These are phyloP conservation scores for Yamadazyma atmosphaerica DNA, from an alignment of 1,139 yeast genomes.

Conservation along the genomic window DNA sequence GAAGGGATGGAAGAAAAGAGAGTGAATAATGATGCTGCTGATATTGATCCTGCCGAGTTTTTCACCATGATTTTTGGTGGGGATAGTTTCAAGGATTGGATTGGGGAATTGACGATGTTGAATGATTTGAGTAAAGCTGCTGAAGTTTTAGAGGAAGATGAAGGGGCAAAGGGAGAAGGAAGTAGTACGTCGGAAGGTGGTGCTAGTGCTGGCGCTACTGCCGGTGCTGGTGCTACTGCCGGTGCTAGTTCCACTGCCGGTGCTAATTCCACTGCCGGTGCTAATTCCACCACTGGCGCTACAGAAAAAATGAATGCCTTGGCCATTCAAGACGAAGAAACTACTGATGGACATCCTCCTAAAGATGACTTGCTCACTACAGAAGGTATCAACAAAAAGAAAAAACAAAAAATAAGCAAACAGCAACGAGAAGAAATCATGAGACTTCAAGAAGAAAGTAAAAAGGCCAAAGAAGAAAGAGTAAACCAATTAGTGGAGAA, in stretches of 20 bases:
- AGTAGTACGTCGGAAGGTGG: constrained; percentile 3
- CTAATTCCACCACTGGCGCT: constrained; percentile 1
- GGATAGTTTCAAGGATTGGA: constrained; percentile 59
- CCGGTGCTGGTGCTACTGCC: no score
- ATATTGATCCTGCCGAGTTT: constrained; percentile 45
- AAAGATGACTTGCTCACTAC: constrained; percentile 16
- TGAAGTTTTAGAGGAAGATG: constrained; percentile 52
- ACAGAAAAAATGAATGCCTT: constrained; percentile 9
- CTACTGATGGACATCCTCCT: no score
- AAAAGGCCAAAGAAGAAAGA: constrained; percentile 53
- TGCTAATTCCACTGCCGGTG: no score
- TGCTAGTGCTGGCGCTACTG: no score
- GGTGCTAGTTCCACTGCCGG: no score
- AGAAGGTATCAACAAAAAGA: constrained; percentile 25
- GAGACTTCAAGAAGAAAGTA: constrained; percentile 55
- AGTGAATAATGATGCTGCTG: constrained; percentile 25
- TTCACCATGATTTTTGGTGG: constrained; percentile 92
- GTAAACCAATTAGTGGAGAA: constrained; percentile 52
- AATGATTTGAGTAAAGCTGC: constrained; percentile 76
- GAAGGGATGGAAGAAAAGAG: constrained; percentile 37
- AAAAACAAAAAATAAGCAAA: constrained; percentile 42
- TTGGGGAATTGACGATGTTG: constrained; percentile 87
- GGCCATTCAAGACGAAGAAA: constrained; percentile 6
- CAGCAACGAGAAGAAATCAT: constrained; percentile 57
- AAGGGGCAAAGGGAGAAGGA: constrained; percentile 9